Evolutionary conservation across 192 early-diverging fungal genomes (phyloP).

Genomic region (Physocladia obscura): DNA sequence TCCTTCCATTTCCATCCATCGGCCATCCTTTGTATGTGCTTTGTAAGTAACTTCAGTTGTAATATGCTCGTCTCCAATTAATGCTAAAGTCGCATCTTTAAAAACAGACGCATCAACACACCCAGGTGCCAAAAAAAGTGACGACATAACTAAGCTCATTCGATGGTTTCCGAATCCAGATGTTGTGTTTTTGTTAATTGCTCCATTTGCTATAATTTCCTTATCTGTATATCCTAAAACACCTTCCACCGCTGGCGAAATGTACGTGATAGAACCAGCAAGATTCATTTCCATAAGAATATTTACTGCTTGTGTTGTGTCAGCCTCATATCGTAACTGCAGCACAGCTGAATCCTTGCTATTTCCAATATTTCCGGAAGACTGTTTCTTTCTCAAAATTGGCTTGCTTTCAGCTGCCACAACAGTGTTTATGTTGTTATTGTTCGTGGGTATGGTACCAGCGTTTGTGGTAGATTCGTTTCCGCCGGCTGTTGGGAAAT

Average conservation of each 20-base stretch:
- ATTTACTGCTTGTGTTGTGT: conserved; percentile 67
- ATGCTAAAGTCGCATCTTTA: conserved; percentile 51
- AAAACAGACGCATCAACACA: conserved; percentile 61
- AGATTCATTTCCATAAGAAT: conserved; percentile 78
- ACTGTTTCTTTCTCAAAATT: neutral
- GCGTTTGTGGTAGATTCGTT: neutral
- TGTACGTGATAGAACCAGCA: conserved; percentile 57
- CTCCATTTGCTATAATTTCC: neutral
- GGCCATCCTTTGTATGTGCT: conserved; percentile 50
- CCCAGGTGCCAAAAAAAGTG: conserved; percentile 56
- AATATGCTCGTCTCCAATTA: conserved; percentile 56
- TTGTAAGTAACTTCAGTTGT: conserved; percentile 70
- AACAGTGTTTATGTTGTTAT: neutral
- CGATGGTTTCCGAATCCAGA: neutral
- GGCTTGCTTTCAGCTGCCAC: neutral
- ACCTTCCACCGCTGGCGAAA: conserved; percentile 66
- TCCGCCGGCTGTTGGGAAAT: conserved; percentile 4
- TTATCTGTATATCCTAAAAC: conserved; percentile 65
- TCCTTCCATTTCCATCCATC: conserved; percentile 73
- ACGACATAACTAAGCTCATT: conserved; percentile 33
- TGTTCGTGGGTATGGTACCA: neutral
- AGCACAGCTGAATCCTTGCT: conserved; percentile 12
- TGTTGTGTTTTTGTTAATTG: neutral
- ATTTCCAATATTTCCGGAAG: neutral
- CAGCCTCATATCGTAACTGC: conserved; percentile 49